phyloP scores from a whole-genome alignment of 495 filamentous ascomycete genomes.

The Staphylotrichum tortipilum region DNA sequence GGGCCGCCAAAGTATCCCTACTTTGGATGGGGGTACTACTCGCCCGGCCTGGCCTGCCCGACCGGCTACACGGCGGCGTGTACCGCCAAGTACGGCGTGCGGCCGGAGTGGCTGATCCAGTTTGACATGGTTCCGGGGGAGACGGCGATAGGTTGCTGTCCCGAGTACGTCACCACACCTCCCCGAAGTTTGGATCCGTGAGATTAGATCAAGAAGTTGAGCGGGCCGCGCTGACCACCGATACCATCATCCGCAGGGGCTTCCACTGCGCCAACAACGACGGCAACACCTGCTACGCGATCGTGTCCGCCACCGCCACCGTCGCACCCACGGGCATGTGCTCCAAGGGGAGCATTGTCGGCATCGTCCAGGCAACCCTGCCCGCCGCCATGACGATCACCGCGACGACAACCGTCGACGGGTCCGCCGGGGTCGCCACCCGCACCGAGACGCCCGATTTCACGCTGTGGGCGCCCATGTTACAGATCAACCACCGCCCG shows the following conservation, averaged over 20 bases:
- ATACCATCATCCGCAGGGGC: background rate
- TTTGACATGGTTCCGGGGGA: conserved; percentile 15
- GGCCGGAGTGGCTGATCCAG: conserved; percentile 9
- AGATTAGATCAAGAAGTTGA: no score
- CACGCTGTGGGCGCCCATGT: background rate
- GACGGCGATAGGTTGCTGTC: conserved; percentile 19
- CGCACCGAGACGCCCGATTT: background rate
- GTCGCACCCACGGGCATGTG: background rate
- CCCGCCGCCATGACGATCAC: background rate
- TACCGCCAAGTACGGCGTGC: conserved; percentile 4
- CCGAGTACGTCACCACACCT: conserved; percentile 2
- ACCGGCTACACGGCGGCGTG: conserved; percentile 17
- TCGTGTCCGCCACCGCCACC: background rate
- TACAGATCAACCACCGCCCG: background rate
- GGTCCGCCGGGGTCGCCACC: no score
- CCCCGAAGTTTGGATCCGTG: no score
- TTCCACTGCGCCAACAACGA: background rate
- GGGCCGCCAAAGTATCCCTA: background rate
- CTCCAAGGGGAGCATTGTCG: background rate
- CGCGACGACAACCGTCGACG: background rate
- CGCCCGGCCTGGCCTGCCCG: conserved; percentile 18
- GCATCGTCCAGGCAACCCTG: background rate
- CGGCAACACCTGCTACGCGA: conserved; percentile 2
- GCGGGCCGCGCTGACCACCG: no score
- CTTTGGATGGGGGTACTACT: conserved; percentile 19